phyloP scores from a whole-genome alignment of 192 early-diverging fungal genomes.

The Backusella luteola region DNA sequence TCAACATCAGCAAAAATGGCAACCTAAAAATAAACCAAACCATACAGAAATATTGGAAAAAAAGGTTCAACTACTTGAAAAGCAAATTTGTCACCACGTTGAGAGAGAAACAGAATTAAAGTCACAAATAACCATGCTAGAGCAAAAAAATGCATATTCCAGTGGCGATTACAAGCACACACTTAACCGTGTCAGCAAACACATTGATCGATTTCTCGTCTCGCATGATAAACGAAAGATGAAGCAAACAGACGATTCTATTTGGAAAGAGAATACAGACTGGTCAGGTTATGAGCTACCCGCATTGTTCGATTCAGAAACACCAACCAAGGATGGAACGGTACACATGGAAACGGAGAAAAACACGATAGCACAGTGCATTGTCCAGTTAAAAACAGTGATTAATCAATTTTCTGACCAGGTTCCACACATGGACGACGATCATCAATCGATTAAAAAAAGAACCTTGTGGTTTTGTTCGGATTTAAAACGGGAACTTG shows the following conservation, averaged over 20 bases:
- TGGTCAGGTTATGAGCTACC: slow-evolving; percentile 2
- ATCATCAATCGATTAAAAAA: neutral
- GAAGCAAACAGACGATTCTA: neutral
- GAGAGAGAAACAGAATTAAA: slow-evolving; percentile 1
- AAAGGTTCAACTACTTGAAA: neutral
- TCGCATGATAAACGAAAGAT: neutral
- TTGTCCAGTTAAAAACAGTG: neutral
- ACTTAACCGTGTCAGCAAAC: neutral
- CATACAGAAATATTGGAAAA: neutral
- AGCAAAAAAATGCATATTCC: neutral
- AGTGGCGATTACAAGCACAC: neutral
- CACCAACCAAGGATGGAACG: neutral
- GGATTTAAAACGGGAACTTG: neutral
- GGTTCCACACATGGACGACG: neutral
- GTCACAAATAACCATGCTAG: neutral
- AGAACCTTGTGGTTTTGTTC: neutral
- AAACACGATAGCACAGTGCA: neutral
- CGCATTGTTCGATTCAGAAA: neutral
- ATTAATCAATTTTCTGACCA: neutral
- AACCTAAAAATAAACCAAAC: neutral
- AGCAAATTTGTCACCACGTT: neutral
- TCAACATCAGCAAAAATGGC: neutral
- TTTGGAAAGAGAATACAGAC: neutral
- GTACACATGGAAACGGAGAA: neutral
- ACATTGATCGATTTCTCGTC: neutral